Evolutionary conservation across 2,329 filamentous ascomycete species (phyloP).

Genomic region (Penicillium sp.): DNA sequence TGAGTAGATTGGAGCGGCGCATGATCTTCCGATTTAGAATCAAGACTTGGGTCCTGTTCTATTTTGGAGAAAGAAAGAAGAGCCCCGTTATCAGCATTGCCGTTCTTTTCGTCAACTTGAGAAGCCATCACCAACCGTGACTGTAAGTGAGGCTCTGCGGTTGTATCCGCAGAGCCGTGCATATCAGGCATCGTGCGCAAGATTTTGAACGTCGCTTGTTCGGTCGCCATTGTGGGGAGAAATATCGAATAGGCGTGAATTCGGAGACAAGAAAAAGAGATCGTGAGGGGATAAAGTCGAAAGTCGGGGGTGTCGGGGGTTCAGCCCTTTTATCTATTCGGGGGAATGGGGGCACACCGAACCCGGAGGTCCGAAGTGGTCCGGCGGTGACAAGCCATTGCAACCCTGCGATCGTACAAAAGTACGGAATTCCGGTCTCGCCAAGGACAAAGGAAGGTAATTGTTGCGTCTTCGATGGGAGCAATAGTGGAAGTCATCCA

Average conservation of each 20-base stretch:
- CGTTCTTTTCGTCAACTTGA: neutral
- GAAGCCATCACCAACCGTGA: slow-evolving; percentile 11
- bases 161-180: slow-evolving; percentile 4
- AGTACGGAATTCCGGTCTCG: neutral
- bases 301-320: neutral
- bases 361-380: neutral
- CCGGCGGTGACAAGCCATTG: neutral
- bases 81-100: slow-evolving; percentile 1
- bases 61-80: slow-evolving; percentile 1
- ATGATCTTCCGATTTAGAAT: neutral
- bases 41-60: slow-evolving; percentile 4
- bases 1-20: neutral
- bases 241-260: neutral
- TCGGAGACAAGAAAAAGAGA: neutral
- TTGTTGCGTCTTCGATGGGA: too few relatives aligned
- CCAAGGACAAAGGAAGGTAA: neutral
- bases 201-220: neutral
- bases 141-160: slow-evolving; percentile 3
- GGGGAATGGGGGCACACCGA: neutral
- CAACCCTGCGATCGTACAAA: neutral
- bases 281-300: too few relatives aligned
- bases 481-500: too few relatives aligned
- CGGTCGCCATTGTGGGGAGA: neutral
- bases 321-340: neutral
- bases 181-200: neutral